phyloP scores from a whole-genome alignment of 129 eudicot genomes.

The Flaveria robusta region DNA sequence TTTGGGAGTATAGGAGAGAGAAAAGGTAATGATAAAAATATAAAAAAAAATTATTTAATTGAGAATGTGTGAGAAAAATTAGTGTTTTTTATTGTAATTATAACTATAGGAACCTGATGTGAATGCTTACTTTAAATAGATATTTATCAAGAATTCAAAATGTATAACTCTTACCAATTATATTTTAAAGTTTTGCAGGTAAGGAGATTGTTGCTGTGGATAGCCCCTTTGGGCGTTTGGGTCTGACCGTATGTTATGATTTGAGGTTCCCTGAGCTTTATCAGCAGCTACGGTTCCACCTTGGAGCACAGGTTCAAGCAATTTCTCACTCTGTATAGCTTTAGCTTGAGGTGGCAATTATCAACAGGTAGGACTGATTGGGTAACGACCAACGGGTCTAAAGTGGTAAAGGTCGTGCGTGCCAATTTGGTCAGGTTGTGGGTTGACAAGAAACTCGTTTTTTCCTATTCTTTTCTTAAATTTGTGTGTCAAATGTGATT shows the following conservation, averaged over 20 bases:
- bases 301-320: slow-evolving; percentile 63
- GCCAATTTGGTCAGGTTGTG: neutral
- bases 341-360: neutral
- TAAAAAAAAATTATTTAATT: too few relatives aligned
- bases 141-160: neutral
- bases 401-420: neutral
- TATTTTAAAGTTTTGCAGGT: slow-evolving; percentile 51
- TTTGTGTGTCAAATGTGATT: neutral
- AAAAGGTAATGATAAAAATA: too few relatives aligned
- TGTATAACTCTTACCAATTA: slow-evolving; percentile 18
- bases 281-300: slow-evolving; percentile 80
- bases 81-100: too few relatives aligned
- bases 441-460: neutral
- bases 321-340: slow-evolving; percentile 21
- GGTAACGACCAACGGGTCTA: neutral
- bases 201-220: slow-evolving; percentile 74
- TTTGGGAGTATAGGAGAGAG: too few relatives aligned
- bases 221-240: slow-evolving; percentile 89
- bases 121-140: neutral
- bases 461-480: neutral
- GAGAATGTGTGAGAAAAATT: too few relatives aligned
- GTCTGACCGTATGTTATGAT: slow-evolving; percentile 93
- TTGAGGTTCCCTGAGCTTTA: slow-evolving; percentile 92
- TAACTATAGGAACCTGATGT: too few relatives aligned
- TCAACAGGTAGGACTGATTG: neutral